Percentiles rank a stretch among this genome's conserved stretches.
Conservation (phyloP, 225 moss, liverwort and hornwort genomes). For the Polytrichum commune region DNA sequence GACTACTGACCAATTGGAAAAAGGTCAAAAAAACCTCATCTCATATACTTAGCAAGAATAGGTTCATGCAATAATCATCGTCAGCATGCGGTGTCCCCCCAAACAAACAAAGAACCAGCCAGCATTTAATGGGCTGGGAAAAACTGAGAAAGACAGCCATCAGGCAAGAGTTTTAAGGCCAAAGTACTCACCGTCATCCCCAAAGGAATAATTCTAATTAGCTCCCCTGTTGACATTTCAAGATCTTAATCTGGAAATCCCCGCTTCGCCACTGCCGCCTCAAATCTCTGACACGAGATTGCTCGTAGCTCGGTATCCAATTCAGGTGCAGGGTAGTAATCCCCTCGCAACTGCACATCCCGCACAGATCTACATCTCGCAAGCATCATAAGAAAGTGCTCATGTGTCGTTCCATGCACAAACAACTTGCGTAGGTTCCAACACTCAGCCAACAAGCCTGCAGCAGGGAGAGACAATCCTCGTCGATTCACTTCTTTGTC, state of each 20-base stretch:
- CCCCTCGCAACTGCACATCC: constrained; percentile 85
- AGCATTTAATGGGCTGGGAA: too few species aligned
- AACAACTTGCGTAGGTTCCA: constrained; percentile 60
- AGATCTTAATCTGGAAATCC: constrained; percentile 58
- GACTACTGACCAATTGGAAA: too few species aligned
- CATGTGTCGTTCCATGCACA: constrained; percentile 78
- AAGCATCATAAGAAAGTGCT: constrained; percentile 88
- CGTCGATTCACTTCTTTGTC: constrained; percentile 75
- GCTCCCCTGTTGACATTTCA: not conserved
- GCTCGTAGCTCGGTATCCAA: constrained; percentile 58
- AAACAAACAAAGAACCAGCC: too few species aligned
- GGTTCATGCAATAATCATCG: too few species aligned
- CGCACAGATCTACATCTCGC: constrained; percentile 47
- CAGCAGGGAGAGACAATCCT: constrained; percentile 69
- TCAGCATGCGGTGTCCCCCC: too few species aligned
- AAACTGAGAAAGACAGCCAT: too few species aligned
- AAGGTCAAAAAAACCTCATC: too few species aligned
- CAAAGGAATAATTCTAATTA: too few species aligned
- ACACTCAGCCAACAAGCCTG: constrained; percentile 71
- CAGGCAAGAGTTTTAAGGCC: too few species aligned
- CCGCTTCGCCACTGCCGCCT: constrained; percentile 60
- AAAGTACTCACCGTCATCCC: too few species aligned
- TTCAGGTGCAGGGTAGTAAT: constrained; percentile 88
- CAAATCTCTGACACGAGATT: constrained; percentile 78
- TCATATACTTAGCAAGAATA: too few species aligned